Evolutionary conservation across 2,329 filamentous ascomycete genomes (phyloP), one percentile per base, ranked within the genome.

Genomic region (Cercospora zeae-maydis): DNA sequence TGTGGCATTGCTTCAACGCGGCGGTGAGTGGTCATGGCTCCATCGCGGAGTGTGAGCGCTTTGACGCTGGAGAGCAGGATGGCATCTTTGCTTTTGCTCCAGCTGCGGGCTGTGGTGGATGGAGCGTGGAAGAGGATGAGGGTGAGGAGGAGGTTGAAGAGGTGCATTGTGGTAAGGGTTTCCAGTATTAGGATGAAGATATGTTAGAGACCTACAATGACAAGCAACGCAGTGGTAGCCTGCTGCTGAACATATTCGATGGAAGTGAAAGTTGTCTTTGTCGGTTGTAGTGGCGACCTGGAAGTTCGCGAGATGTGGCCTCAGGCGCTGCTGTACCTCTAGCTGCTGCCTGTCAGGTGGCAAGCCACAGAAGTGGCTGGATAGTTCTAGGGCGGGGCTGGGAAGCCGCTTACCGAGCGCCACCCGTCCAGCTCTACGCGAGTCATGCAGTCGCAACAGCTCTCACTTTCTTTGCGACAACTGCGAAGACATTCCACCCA

Each of bases 11-110:
- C 80, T 21, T 87, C 73, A 37, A 92, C 85, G 66, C 93, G 91
- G 30, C 92, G 90, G 73, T 90, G 84, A 37, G 86, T 85, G 0
- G 93, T 97, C 71, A 84, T 79, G 56, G 84, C 81, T 74, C 83
- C 82, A 67, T 84, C 82, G 63, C 86, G 88, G 11, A 97, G 84
- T 6, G 93, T 97, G 42, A 98, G 84, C 53, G 88, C 83, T 69
- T 91, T 85, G 60, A 98, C 89, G 61, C 85, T 82, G 9, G 84
- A 86, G 53, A 88, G 82, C 81, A 62, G 84, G 73, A 84, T 72
- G 8, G 69, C 69, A 60, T 71, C 76, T 69, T 72, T 75, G 53
- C 62, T 69, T 45, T 68, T 69, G 31, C 64, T 66, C 21, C 58
- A 47, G 11, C 57, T 57, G 21, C 61, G 42, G 27, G 66, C 52